phyloP scores from a whole-genome alignment of 768 basidiomycete genomes.

The Lactarius deliciosus region DNA sequence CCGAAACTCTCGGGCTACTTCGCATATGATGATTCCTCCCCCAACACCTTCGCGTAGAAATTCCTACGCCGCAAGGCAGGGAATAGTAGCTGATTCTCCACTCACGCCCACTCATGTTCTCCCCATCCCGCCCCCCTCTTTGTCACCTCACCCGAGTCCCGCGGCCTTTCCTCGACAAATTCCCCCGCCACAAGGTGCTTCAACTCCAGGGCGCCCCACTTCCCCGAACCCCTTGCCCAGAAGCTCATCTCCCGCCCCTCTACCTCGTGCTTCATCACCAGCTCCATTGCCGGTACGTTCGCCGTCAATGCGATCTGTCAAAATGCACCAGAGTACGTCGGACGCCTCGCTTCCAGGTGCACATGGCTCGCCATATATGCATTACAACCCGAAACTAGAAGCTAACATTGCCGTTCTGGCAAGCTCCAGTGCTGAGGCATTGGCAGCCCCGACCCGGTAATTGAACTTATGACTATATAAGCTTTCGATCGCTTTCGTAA shows the following conservation, averaged over 20 bases:
- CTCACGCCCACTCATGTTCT: slow-evolving; percentile 14
- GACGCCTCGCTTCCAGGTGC: slow-evolving; percentile 26
- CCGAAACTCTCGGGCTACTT: slow-evolving; percentile 3
- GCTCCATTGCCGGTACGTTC: slow-evolving; percentile 24
- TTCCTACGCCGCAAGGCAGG: neutral
- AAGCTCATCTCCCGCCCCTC: slow-evolving; percentile 21
- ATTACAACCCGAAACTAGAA: slow-evolving; percentile 24
- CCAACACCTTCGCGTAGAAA: neutral
- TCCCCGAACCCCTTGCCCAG: slow-evolving; percentile 24
- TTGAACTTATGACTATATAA: slow-evolving; percentile 6
- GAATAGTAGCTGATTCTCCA: slow-evolving; percentile 9
- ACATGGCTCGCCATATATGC: slow-evolving; percentile 25
- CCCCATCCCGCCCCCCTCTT: slow-evolving; percentile 19
- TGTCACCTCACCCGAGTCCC: slow-evolving; percentile 22
- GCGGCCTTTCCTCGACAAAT: slow-evolving; percentile 8
- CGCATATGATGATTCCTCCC: slow-evolving; percentile 5
- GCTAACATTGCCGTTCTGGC: slow-evolving; percentile 27
- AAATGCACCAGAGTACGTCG: slow-evolving; percentile 8
- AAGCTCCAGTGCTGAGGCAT: slow-evolving; percentile 20
- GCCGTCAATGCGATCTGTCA: slow-evolving; percentile 19
- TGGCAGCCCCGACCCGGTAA: neutral
- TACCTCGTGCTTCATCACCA: slow-evolving; percentile 21
- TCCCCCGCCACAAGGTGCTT: slow-evolving; percentile 8
- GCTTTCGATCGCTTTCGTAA: neutral
- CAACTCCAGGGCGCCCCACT: slow-evolving; percentile 12